A percentile compares a stretch with the other conserved stretches of the same genome.
phyloP scores from a whole-genome alignment of 371 early-diverging fungal species.

The Smittium mucronatum region DNA sequence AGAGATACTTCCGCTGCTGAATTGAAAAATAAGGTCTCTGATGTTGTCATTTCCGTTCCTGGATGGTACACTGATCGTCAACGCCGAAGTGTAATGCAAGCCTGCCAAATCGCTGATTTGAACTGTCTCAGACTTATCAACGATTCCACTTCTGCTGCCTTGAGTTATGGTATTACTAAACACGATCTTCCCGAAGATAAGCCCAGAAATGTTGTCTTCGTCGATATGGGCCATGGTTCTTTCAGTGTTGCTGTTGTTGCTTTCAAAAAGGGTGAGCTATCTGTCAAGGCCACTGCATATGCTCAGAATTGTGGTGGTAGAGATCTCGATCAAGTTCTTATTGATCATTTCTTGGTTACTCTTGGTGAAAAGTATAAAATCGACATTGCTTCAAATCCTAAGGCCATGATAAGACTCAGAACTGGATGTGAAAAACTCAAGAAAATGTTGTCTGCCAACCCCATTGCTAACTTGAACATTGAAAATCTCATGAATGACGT shows the following conservation, averaged over 20 bases:
- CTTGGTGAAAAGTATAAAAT: slow-evolving; percentile 92
- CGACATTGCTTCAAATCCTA: slow-evolving; percentile 74
- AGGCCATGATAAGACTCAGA: slow-evolving; percentile 83
- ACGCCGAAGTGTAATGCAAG: slow-evolving; percentile 77
- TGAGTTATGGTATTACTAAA: slow-evolving; percentile 96
- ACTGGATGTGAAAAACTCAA: slow-evolving; percentile 88
- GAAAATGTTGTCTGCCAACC: slow-evolving; percentile 90
- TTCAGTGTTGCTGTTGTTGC: slow-evolving; percentile 81
- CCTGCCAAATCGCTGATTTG: slow-evolving; percentile 82
- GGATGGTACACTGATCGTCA: slow-evolving; percentile 91
- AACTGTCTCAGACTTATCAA: slow-evolving; percentile 86
- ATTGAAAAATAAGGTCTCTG: slow-evolving; percentile 71
- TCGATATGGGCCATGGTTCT: slow-evolving; percentile 88
- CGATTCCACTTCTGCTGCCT: slow-evolving; percentile 86
- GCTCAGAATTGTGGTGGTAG: slow-evolving; percentile 92
- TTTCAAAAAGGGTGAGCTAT: slow-evolving; percentile 88
- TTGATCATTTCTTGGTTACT: slow-evolving; percentile 67
- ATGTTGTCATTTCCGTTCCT: slow-evolving; percentile 89
- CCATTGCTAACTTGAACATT: slow-evolving; percentile 78
- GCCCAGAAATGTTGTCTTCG: slow-evolving; percentile 83
- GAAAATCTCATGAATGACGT: slow-evolving; percentile 91
- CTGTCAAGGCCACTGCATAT: slow-evolving; percentile 78
- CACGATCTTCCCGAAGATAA: slow-evolving; percentile 89
- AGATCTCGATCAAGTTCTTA: slow-evolving; percentile 82
- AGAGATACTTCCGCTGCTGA: slow-evolving; percentile 78